Evolutionary conservation across 768 basidiomycete species (phyloP).

Genomic region (Phallus indusiatus): DNA sequence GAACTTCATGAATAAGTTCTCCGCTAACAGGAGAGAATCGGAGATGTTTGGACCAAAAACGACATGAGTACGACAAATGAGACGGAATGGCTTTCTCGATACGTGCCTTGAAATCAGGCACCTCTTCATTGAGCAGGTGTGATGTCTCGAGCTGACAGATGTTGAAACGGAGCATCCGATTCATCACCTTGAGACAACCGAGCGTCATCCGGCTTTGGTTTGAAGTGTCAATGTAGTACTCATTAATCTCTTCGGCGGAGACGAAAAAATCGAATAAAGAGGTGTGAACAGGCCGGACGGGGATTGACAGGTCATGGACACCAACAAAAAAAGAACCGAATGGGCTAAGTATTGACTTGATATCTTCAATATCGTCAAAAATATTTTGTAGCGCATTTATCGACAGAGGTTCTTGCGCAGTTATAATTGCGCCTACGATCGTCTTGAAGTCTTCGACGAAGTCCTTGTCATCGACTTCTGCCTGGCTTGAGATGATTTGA

Average conservation of each 20-base stretch:
- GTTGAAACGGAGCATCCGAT: conserved; percentile 24
- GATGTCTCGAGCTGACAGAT: conserved; percentile 26
- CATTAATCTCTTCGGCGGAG: background rate
- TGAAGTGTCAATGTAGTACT: conserved; percentile 8
- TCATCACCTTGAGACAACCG: conserved; percentile 21
- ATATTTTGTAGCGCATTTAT: conserved; percentile 6
- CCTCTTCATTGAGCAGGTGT: conserved; percentile 19
- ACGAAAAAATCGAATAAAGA: conserved; percentile 23
- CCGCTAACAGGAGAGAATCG: conserved; percentile 5
- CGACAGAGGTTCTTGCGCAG: conserved; percentile 17
- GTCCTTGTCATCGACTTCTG: conserved; percentile 7
- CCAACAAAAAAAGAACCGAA: conserved; percentile 16
- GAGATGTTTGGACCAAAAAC: conserved; percentile 26
- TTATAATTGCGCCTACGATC: conserved; percentile 16
- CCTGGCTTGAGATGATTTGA: conserved; percentile 13
- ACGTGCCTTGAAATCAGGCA: conserved; percentile 12
- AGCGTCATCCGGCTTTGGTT: conserved; percentile 17
- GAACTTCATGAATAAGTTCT: conserved; percentile 11
- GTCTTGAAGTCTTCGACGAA: conserved; percentile 13
- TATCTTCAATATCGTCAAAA: conserved; percentile 11
- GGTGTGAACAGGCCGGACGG: conserved; percentile 16
- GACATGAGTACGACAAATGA: conserved; percentile 27
- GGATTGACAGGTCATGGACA: conserved; percentile 9
- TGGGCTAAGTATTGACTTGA: background rate
- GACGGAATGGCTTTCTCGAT: conserved; percentile 21